Base-by-base conservation (phyloP, 2,329 filamentous ascomycete species). In the Aspergillus oerlinghausenensis region DNA sequence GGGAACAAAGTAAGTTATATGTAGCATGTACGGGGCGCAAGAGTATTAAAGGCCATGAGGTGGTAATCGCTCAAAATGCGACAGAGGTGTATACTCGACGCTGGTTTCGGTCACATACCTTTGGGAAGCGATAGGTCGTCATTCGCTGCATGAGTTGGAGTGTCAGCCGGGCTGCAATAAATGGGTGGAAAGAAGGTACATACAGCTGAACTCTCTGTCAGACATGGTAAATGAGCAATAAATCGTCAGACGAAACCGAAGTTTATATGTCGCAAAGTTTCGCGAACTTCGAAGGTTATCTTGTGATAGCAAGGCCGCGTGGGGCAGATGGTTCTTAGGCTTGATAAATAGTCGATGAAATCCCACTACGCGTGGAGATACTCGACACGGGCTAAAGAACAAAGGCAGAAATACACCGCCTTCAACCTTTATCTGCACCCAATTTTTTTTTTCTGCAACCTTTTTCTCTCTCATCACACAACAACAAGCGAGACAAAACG, bases 101-200 rank as follows among this genome's bases (percentile, higher is more conserved):
- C 21, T 11, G 6, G 11, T 11, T 25, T 23, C 21, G 23, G 3
- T 1, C 50, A 58, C 67, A 55, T 71, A 82, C 80, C 80, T 77
- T 84, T 84, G 25, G 82, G 82, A 51, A 85, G 78, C 65, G 82
- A 84, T 65, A 85, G 75, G 65, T 85, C 83, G 65, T 85, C 83
- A 70, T 77, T 81, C 63, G 78, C 80, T 83, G 59, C 49, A 50
- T 38, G 47, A 54, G 60, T 29, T 50, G 42, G 21, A 51, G 57
- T 54, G 63, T 68, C 55, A 72, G 65, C 60, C 58, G 51, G 54
- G 25, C 53, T 57, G 56, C 56, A 54, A 62, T 57, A 54, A 32
- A 49, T 40, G 47, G 54, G 43, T 52, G 19, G 38, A 55, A 25
- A 38, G 40, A 58, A 14, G 47, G 28, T 52, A 72, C 75, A 65